Base-by-base conservation (phyloP, 1,284 basidiomycete genomes). In the Stereum hirsutum region DNA sequence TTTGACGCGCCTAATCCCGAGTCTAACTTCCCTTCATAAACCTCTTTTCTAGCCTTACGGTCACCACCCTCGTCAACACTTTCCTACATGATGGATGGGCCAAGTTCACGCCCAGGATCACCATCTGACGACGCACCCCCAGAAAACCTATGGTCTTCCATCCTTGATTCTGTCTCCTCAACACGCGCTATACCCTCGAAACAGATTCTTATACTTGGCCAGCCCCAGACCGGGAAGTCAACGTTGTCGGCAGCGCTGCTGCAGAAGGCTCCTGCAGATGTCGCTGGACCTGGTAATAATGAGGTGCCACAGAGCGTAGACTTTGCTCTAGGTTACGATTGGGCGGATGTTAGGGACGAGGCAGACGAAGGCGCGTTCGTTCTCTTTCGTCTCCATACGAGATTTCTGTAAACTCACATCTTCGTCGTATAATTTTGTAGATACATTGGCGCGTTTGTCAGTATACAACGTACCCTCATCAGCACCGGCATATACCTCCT, bases 401-500 rank as follows among this genome's bases (percentile, higher is more conserved):
- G 28, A 31, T 15, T 11, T 31, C 15, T 31, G 34, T 30, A 36
- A n/a, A 4, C 19, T 20, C 34, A 36, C 34, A n/a, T 36, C 3
- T 11, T 3, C 19, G 34, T 20, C 3, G 12, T 31, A 15, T 4
- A 31, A 34, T 47, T 41, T n/a, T n/a, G 15, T 54, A 91, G 90
- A 93, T 63, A 89, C 81, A 35, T 70, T 91, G 43, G 86, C 89
- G 26, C 82, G 89, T 44, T 63, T 96, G 27, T 93, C 91, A 23
- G 78, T 96, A 32, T 94, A 91, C 59, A 90, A 85, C 15, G 82
- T 94, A 3, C 89, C 92, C 0, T 91, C 89, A 1, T 81, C 86
- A 4, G 71, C 82, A 14, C 63, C 74, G 0, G 73, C 85, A 2
- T 84, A 91, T 52, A 79, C 82, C 2, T 66, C 81, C 2, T 65